phyloP scores from a whole-genome alignment of 129 eudicot species.

The Centella asiatica region DNA sequence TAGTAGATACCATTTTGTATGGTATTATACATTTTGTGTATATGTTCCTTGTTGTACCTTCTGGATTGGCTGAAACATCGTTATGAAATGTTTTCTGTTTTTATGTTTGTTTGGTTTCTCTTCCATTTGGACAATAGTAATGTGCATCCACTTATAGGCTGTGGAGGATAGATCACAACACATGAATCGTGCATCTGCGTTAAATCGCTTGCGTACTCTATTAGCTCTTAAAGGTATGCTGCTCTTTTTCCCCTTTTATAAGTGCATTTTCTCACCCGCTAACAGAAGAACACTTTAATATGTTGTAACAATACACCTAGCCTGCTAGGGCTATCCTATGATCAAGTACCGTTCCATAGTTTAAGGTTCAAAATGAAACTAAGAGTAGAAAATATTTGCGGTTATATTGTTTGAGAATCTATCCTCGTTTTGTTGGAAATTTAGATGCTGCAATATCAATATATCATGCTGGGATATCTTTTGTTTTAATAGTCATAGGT shows the following conservation, averaged over 20 bases:
- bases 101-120: not conserved
- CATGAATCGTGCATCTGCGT: conserved; percentile 79
- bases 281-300: not conserved
- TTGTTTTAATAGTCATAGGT: not conserved
- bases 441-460: not conserved
- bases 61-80: not conserved
- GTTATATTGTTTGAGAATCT: too few species aligned
- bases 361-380: too few species aligned
- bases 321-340: not conserved
- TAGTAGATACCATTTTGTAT: too few species aligned
- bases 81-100: not conserved
- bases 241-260: not conserved
- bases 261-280: not conserved
- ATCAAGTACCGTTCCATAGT: not conserved
- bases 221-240: conserved; percentile 79
- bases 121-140: not conserved
- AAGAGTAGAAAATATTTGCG: too few species aligned
- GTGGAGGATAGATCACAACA: conserved; percentile 93
- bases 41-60: too few species aligned
- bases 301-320: not conserved
- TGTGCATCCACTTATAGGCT: conserved; percentile 39
- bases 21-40: too few species aligned
- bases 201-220: conserved; percentile 63
- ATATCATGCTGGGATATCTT: not conserved
- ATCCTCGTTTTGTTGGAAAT: not conserved